Evolutionary conservation across 1,284 basidiomycete genomes (phyloP).

Genomic region (Malassezia caprae): DNA sequence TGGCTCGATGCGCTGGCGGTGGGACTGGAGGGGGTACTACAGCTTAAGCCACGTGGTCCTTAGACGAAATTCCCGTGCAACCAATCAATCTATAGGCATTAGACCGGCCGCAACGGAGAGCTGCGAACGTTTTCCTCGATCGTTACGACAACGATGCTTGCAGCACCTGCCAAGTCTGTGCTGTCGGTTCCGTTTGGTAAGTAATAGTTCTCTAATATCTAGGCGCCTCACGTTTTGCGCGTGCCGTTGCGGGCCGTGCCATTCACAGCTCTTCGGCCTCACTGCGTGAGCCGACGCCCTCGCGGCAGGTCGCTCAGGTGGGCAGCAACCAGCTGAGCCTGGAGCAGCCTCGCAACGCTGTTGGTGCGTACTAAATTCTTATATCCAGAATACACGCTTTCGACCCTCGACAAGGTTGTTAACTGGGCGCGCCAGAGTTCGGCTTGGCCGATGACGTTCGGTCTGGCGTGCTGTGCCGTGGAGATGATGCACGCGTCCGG

Average conservation of each 20-base stretch:
- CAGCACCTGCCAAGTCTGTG: constrained; percentile 7
- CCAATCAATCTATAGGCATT: constrained; percentile 4
- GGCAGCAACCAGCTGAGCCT: constrained; percentile 54
- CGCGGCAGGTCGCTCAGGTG: constrained; percentile 13
- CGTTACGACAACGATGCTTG: constrained; percentile 7
- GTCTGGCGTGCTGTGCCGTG: constrained; percentile 95
- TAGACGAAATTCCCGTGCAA: constrained; percentile 2
- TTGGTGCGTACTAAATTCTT: constrained; percentile 57
- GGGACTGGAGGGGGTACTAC: constrained; percentile 48
- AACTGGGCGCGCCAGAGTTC: constrained; percentile 97
- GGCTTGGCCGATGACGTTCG: constrained; percentile 99
- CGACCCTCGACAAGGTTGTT: constrained; percentile 88
- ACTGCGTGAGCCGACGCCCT: constrained; percentile 5
- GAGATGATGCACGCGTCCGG: constrained; percentile 89
- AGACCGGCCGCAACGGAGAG: constrained; percentile 1
- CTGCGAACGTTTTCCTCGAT: not conserved
- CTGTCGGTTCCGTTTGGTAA: constrained; percentile 9
- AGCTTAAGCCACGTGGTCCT: constrained; percentile 4
- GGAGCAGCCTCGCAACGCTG: constrained; percentile 77
- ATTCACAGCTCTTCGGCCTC: constrained; percentile 6
- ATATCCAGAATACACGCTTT: constrained; percentile 80
- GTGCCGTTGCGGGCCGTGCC: constrained; percentile 5
- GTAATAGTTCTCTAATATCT: not conserved
- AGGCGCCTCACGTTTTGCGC: constrained; percentile 2
- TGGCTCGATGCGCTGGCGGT: constrained; percentile 68